A percentile compares a stretch with the other conserved stretches of the same genome.
Conservation (phyloP, 2,329 filamentous ascomycete species). For the Xylaria sp. region DNA sequence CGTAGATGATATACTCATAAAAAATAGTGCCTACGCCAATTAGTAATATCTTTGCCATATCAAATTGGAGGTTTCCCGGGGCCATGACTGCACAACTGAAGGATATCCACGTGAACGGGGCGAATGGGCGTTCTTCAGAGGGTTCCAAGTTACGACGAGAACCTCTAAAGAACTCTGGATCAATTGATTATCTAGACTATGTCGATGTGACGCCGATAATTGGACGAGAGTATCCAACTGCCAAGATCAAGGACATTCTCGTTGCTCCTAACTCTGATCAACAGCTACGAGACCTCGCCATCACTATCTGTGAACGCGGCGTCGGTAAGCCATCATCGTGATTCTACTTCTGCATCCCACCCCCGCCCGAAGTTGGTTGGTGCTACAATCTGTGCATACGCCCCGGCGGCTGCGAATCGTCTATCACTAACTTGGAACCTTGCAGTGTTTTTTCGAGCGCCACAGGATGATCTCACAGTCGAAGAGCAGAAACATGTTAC, state of each 20-base stretch:
- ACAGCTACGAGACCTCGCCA: conserved; percentile 43
- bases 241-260: conserved; percentile 42
- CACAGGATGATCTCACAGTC: conserved; percentile 41
- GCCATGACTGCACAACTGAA: conserved; percentile 3
- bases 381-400: not conserved
- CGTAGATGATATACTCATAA: no score
- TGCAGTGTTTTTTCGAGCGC: conserved; percentile 39
- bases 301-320: conserved; percentile 44
- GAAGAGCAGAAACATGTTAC: conserved; percentile 43
- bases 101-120: conserved; percentile 8
- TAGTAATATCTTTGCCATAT: no score
- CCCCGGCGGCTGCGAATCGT: not conserved
- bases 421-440: not conserved
- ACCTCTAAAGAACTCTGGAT: conserved; percentile 37
- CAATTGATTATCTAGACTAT: conserved; percentile 41
- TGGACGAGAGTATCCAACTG: conserved; percentile 42
- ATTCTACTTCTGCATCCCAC: no score
- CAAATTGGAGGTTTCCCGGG: not conserved
- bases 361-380: no score
- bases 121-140: conserved; percentile 14
- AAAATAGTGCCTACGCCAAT: no score
- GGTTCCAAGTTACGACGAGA: conserved; percentile 29
- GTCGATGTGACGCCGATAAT: conserved; percentile 43
- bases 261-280: conserved; percentile 38
- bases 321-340: conserved; percentile 27